Evolutionary conservation across 176 grass and related monocot genomes (phyloP).

Genomic region (Oryza rufipogon): DNA sequence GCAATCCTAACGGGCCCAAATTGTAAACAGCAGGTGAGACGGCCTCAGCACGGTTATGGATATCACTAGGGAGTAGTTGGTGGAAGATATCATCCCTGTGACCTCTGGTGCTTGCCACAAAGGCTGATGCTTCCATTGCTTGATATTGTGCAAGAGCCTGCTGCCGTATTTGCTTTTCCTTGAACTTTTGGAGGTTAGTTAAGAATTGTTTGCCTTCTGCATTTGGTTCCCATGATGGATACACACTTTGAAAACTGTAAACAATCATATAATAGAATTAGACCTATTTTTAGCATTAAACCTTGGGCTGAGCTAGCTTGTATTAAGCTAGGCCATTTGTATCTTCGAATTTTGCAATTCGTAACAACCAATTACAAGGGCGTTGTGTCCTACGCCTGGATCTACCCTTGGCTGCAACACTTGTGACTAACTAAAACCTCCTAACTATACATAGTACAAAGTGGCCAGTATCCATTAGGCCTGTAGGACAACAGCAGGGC

Average conservation of each 20-base stretch:
- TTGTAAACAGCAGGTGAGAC: constrained; percentile 46
- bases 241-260: constrained; percentile 87
- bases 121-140: constrained; percentile 57
- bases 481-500: neutral
- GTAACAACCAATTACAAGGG: neutral
- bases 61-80: constrained; percentile 35
- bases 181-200: constrained; percentile 83
- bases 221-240: constrained; percentile 81
- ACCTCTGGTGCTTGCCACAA: constrained; percentile 44
- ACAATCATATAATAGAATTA: constrained; percentile 26
- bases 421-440: neutral
- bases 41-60: constrained; percentile 23
- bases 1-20: constrained; percentile 57
- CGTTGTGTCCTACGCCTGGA: neutral
- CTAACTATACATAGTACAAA: neutral
- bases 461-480: neutral
- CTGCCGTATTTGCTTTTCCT: constrained; percentile 58
- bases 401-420: neutral
- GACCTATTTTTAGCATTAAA: neutral
- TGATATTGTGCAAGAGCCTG: constrained; percentile 55
- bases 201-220: constrained; percentile 66
- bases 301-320: neutral
- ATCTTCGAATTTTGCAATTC: neutral
- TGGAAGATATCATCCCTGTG: constrained; percentile 53
- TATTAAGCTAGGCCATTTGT: neutral